phyloP scores from a whole-genome alignment of 2,329 filamentous ascomycete genomes.

The Lasiodiplodia sp. region DNA sequence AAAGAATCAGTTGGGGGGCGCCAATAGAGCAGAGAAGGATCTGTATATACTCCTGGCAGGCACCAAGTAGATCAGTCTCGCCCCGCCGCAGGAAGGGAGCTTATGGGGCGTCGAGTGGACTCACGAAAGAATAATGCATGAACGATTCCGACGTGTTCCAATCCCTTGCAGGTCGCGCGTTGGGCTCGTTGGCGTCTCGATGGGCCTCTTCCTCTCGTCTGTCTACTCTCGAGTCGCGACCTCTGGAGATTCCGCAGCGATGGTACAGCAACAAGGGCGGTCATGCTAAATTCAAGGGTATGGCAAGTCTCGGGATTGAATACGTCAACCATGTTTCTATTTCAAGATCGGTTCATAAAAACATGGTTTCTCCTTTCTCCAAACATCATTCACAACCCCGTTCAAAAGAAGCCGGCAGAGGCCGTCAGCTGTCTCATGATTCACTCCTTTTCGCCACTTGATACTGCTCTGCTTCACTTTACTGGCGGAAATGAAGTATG shows the following conservation, averaged over 20 bases:
- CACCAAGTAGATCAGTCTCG: constrained; percentile 18
- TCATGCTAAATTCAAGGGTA: neutral
- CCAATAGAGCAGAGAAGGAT: constrained; percentile 24
- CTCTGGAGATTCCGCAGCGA: neutral
- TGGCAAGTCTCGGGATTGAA: neutral
- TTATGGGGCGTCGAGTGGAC: constrained; percentile 6
- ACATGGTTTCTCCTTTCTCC: neutral
- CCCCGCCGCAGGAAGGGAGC: neutral
- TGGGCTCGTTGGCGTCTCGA: neutral
- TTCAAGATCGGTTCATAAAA: neutral
- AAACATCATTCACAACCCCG: neutral
- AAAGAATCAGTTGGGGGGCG: neutral
- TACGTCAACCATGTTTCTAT: neutral
- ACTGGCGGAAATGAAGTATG: neutral
- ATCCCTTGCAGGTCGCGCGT: neutral
- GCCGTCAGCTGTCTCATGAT: neutral
- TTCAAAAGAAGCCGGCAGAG: neutral
- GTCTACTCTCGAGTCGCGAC: neutral
- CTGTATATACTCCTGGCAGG: constrained; percentile 26
- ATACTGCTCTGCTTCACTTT: neutral
- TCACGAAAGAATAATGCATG: constrained; percentile 28
- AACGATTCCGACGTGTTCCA: constrained; percentile 7
- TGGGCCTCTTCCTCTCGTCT: neutral
- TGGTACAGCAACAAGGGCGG: neutral
- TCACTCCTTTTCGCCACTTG: neutral